Base-by-base conservation (phyloP, 106 monocot genomes). In the Dioscorea dumetorum region DNA sequence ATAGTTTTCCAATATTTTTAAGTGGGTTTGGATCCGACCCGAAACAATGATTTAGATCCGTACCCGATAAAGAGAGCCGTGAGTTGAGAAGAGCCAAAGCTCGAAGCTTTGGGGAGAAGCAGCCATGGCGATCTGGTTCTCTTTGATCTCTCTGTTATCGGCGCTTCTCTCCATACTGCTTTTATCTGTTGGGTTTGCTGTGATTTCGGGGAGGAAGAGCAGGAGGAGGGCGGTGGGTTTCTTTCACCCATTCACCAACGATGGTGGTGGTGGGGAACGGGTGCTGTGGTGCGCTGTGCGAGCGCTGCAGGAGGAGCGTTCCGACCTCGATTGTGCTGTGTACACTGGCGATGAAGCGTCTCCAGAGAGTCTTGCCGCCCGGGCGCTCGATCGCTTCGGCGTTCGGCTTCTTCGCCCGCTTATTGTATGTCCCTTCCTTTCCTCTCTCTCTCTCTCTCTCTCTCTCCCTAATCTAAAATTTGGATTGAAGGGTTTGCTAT, bases 221-320 rank as follows among this genome's bases (percentile, higher is more conserved):
- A 66, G 28, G 15, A 78, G 63, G 22, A 64, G 58, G 13, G 80
- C 87, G 49, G 85, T 81, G 31, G 97, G 89, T 2, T 92, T 99
- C 84, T 99, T 99, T 67, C 97, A 99, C 33, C 92, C 97, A 0
- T 99, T 77, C 82, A 99, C 97, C 35, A 89, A 92, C 73, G 97
- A 92, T 28, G 97, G 92, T 23, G 97, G 97, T 62, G 92, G 97
- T 0, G 92, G 97, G 34, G 97, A 99, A 68, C 67, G 92, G 28
- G 97, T 99, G n/a, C 74, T 92, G 12, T 99, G 97, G 97, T 99
- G 97, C 82, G 84, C 97, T 62, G 86, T 97, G 18, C 77, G 80
- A 51, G 89, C 84, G 15, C 64, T 90, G 4, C 97, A 99, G 60
- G 89, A 92, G 49, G 84, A 82, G 58, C 56, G 67, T 48, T 79